Percentiles rank a stretch among this genome's conserved stretches.
Evolutionary conservation across 78 protist species (phyloP).

Genomic region (Guillardia theta): DNA sequence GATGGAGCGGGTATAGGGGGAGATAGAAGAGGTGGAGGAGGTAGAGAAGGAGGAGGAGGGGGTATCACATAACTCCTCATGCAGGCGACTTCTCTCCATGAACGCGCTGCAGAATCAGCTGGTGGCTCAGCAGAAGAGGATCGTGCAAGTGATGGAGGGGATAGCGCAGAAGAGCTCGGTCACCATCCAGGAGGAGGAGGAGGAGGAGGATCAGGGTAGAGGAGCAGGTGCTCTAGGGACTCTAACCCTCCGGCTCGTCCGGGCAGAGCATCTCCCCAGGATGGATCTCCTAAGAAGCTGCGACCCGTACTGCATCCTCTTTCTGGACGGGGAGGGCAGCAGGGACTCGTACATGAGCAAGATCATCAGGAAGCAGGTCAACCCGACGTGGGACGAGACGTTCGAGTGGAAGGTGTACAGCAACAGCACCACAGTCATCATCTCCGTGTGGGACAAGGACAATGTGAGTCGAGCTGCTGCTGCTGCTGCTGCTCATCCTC

Average conservation of each 20-base stretch:
- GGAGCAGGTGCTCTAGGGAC: background rate
- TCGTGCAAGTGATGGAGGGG: too few species aligned
- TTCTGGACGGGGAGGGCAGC: background rate
- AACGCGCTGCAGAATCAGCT: too few species aligned
- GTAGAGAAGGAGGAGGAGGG: constrained; percentile 9
- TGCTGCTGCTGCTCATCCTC: too few species aligned
- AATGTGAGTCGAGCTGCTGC: too few species aligned
- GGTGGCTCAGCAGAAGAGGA: too few species aligned
- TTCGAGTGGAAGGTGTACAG: too few species aligned
- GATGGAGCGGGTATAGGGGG: background rate
- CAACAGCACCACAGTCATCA: background rate
- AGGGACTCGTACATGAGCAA: background rate
- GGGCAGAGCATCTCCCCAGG: background rate
- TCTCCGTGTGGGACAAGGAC: background rate
- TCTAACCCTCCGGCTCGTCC: background rate
- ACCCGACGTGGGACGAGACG: background rate
- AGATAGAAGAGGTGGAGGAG: background rate
- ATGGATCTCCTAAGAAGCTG: background rate
- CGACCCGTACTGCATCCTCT: constrained; percentile 13
- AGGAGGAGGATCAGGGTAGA: background rate
- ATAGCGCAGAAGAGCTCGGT: background rate
- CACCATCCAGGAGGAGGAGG: background rate
- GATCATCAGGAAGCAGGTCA: too few species aligned
- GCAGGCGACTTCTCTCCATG: too few species aligned
- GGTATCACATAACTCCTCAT: too few species aligned